Base-by-base conservation (phyloP, 2,329 filamentous ascomycete genomes). In the Xylaria sp. region DNA sequence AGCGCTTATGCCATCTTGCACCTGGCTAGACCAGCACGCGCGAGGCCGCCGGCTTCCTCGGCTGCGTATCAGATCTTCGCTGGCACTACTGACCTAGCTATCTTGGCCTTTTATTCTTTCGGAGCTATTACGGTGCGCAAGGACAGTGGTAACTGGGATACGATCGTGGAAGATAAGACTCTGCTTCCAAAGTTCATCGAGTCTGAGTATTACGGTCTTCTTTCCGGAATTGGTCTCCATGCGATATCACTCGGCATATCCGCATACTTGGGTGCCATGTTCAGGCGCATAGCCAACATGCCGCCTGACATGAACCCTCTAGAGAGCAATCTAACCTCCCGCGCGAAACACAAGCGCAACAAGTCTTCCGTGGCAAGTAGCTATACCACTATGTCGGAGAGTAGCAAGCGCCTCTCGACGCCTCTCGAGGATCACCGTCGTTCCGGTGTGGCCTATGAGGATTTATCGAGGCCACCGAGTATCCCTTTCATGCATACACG, bases 231-330 rank as follows among this genome's bases (percentile, higher is more conserved):
- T 13, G 89, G 86, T 1, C 78, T 97, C 23, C 94, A 97, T 78
- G 75, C 92, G 0, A 72, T 93, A 10, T 93, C 93, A 1, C 80
- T 96, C 1, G 80, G 84, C 20, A 83, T 97, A 44, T 93, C 93
- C 5, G 78, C 93, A 39, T 98, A 92, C 82, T 85, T 98, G 31
- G 89, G 90, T 18, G 79, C 92, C 62, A 88, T 92, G 74, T 98
- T 98, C 88, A 89, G 91, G 50, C 91, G 92, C 77, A 98, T 98
- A 75, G 86, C 90, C 5, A 84, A 86, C 23, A 87, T 98, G 79
- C 95, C 95, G 6, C 94, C 95, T 0, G 95, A 98, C 77, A 94
- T 97, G 92, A 98, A 98, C 78, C 95, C 95, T 1, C 85, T 98
- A 15, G 94, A 98, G 78, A 89, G 92, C 73, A 91, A 95, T 76